Base-by-base conservation (phyloP, 805 yeast genomes). In the Pichia cabralensis region DNA sequence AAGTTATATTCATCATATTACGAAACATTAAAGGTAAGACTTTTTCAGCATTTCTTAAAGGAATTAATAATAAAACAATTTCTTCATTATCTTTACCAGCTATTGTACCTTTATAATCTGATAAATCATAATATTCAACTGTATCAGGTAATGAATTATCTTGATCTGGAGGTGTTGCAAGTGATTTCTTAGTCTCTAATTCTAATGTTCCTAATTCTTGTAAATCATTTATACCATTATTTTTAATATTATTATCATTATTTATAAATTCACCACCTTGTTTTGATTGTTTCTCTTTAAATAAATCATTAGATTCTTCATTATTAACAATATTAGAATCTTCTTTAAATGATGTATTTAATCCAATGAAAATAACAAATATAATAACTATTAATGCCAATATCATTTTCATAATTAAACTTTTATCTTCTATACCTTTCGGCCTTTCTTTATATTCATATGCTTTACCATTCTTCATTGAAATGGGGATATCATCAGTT, bases 21-120 rank as follows among this genome's bases (percentile, higher is more conserved):
- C 78, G 77, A 60, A 85, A 83, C 67, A 86, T 84, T 64, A 83
- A 64, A 10, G 92, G 86, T 41, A 84, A 59, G 15, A 81, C 88
- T 20, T 69, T 64, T 47, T 73, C 80, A 0, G 95, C 94, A 49
- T 84, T 79, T 56, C 94, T 65, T 41, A 84, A 60, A 8, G 95
- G 95, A 49, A 84, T 69, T 41, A 79, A 65, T 33, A 85, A 58
- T 36, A 84, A 59, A 11, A 84, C 74, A 31, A 75, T 70, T 42
- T 84, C 94, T 11, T 74, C 70, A 13, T 66, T 55, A 8, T 44
- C 49, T 12, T 53, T 54, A 12, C 82, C 85, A 26, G 64, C 58
- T 2, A 64, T 48, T 1, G 67, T 44, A 3, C 86, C 88, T 31
- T 53, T 58, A 48, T 64, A 80, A 26, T 72, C 65, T 37, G 64